These are phyloP conservation scores for Ceratonia siliqua DNA, from an alignment of 306 rosid genomes.

Conservation along the genomic window DNA sequence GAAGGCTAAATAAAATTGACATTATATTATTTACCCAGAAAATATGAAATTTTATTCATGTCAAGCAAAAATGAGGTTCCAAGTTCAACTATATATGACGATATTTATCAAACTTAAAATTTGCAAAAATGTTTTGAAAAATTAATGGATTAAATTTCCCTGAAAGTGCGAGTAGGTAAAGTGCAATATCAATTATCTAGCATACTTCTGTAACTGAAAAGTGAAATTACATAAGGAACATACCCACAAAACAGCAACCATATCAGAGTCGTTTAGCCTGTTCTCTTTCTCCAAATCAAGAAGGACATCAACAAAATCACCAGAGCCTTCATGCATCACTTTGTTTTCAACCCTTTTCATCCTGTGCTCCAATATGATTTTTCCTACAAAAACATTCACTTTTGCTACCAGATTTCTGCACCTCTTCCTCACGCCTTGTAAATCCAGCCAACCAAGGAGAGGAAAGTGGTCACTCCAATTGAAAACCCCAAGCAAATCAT, in stretches of 20 bases:
- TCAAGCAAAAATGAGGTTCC: background rate
- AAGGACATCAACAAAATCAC: conserved; percentile 78
- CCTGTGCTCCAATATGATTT: conserved; percentile 64
- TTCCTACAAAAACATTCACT: conserved; percentile 68
- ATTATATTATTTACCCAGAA: too few relatives aligned
- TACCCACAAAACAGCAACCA: conserved; percentile 85
- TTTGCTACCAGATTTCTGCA: conserved; percentile 48
- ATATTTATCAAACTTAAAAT: background rate
- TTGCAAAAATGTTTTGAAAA: background rate
- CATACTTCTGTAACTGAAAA: background rate
- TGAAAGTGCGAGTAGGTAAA: background rate
- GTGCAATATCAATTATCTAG: background rate
- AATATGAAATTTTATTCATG: too few relatives aligned
- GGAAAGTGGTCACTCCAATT: conserved; percentile 88
- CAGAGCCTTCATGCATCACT: conserved; percentile 24
- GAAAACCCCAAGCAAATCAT: conserved; percentile 69
- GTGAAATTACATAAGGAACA: background rate
- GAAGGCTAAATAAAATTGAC: too few relatives aligned
- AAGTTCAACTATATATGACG: too few relatives aligned
- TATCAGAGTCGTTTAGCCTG: conserved; percentile 61
- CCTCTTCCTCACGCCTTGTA: conserved; percentile 71
- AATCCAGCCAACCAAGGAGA: conserved; percentile 59
- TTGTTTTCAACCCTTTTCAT: conserved; percentile 25
- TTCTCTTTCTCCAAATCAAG: conserved; percentile 64
- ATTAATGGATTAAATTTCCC: background rate